Percentiles rank a stretch among this genome's conserved stretches.
These are phyloP conservation scores for Ciborinia camelliae DNA, from an alignment of 2,329 filamentous ascomycete species.

Conservation along the genomic window DNA sequence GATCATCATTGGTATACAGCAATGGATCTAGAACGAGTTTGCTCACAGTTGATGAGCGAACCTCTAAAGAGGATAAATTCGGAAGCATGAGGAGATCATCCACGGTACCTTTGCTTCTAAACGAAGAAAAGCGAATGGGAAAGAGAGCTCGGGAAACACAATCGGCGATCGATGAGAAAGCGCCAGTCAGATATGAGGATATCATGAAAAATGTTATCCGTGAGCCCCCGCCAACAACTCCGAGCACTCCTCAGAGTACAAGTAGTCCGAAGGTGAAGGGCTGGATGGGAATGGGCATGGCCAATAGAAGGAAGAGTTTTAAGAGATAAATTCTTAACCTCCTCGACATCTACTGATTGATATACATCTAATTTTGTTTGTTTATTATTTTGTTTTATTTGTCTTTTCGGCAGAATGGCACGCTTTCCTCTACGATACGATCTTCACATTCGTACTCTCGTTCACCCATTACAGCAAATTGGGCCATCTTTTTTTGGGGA, in stretches of 20 bases:
- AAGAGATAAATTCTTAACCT: constrained; percentile 10
- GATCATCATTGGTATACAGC: constrained; percentile 9
- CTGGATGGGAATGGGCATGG: constrained; percentile 18
- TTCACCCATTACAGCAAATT: neutral
- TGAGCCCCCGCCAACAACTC: constrained; percentile 21
- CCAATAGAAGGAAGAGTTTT: constrained; percentile 26
- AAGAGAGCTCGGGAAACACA: neutral
- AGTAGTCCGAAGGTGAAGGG: constrained; percentile 14
- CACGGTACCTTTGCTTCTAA: constrained; percentile 4
- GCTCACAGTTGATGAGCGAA: constrained; percentile 11
- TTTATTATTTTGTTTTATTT: constrained; percentile 2
- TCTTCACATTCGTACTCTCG: constrained; percentile 6
- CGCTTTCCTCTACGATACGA: constrained; percentile 1
- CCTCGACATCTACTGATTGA: neutral
- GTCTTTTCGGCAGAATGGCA: constrained; percentile 3
- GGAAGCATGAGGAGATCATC: constrained; percentile 12
- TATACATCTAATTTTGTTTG: neutral
- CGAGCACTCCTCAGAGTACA: neutral
- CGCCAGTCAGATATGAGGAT: constrained; percentile 26
- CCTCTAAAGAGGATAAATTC: constrained; percentile 8
- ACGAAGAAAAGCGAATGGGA: neutral
- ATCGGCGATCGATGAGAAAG: constrained; percentile 16
- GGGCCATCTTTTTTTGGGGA: neutral
- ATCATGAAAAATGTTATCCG: constrained; percentile 25
- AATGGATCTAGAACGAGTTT: constrained; percentile 13